Base-by-base conservation (phyloP, 306 rosid species). In the Malus sylvestris region DNA sequence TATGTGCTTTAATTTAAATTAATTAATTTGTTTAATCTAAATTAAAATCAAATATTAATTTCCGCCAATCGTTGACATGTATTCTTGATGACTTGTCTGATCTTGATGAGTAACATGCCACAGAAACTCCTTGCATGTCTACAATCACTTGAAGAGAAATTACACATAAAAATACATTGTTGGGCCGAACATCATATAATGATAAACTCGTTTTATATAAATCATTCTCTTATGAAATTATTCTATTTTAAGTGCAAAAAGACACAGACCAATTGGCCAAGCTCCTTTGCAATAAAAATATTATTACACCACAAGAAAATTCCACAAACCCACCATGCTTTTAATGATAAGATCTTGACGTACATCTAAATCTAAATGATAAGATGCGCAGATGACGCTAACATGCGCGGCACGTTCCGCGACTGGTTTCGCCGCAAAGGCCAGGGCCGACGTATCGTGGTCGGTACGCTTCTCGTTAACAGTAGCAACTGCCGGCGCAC, bases 401-500 rank as follows among this genome's bases (percentile, higher is more conserved):
- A 12, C 18, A 19, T 75, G 59, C 46, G 55, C 76, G 46, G 61
- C 4, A 25, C 22, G 46, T 29, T 27, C 69, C 16, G 62, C 46
- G 72, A 35, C 25, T 25, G 10, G 23, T n/a, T 30, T 30, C 51
- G 13, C 55, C 55, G 53, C 75, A 52, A 55, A 25, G 42, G 22
- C 66, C 70, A 60, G 65, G 65, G 9, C 30, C 64, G 70, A 61
- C 53, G 23, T 14, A 22, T 8, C 33, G 53, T 42, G 46, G n/a
- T 25, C 15, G n/a, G 49, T 73, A 35, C 73, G 33, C 30, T 71
- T 46, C 5, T 49, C 19, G 2, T 14, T 49, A 14, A 49, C 6
- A 15, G 2, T 4, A 40, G 46, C 80, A 57, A 33, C 76, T 33
- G 52, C 58, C 52, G 42, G 86, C 78, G 81, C 79, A 81, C 23